Evolutionary conservation across 306 rosid species (phyloP), one percentile per base, ranked within the genome.

Genomic region (Cicer judaicum): DNA sequence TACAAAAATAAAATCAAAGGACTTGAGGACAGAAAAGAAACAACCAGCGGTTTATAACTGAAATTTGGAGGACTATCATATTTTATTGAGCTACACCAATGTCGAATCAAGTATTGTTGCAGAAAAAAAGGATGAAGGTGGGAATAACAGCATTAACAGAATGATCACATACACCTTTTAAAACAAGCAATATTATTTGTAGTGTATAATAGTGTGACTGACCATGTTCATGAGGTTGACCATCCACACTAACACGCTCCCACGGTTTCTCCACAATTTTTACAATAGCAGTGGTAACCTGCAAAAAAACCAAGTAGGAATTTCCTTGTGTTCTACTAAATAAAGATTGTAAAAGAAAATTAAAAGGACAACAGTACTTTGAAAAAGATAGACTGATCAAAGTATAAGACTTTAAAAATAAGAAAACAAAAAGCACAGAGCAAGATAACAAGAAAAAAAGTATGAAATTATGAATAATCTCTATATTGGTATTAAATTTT

Each of bases 201-300:
- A 67, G 4, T 8, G 5, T 63, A 60, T 14, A 46, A 42, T 53
- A 44, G 64, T 78, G 70, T 76, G 69, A 82, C 99, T 85, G 68
- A 94, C 99, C 96, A 70, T 94, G 99, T 21, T 85, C 72, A 82
- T 94, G 99, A 52, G 84, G 87, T 80, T 87, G 90, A 71, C 96
- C 96, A 75, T 89, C 88, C 53, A 90, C 57, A 67, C 16, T 55
- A 52, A 85, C 85, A 68, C 97, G 97, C 77, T 92, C 97, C 99
- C 99, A 94, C 8, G 99, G 96, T 80, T 90, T 94, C 87, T 92
- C 95, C 77, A 88, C 92, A 67, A 94, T 94, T 54, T 81, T 92
- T 55, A 92, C 88, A 49, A 85, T 83, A 52, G 99, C 91, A 78
- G 90, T 40, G 76, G 91, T 81, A 66, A 94, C 98, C 98, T 91